Evolutionary conservation across 768 basidiomycete genomes (phyloP), one percentile per base, ranked within the genome.

Genomic region (Xerocomus brunneocitrinus): DNA sequence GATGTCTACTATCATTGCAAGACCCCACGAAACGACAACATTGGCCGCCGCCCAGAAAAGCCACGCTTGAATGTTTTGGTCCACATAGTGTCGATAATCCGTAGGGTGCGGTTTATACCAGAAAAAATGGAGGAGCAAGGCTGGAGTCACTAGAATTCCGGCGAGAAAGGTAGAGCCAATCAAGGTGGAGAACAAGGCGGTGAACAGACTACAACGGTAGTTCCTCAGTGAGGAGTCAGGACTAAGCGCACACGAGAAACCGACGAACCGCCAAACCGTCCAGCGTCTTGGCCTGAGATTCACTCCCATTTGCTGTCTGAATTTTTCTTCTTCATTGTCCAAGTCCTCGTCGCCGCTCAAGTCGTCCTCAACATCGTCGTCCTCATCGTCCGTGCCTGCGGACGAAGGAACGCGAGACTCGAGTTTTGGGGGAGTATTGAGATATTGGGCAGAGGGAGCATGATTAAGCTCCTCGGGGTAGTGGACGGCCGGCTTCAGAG

Each of bases 281-380:
- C 79, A 86, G 27, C 74, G 74, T 47, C 55, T 69, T 28, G 69
- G 55, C 41, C 68, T 73, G 60, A 77, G 74, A 12, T 72, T 62
- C 5, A 72, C 64, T 25, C 85, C 85, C 73, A 85, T 83, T 55
- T 77, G 70, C 53, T 82, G 70, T 64, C 78, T 79, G 47, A 83
- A 87, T 62, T 82, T 84, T 41, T 81, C 80, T 57, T 85, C 84
- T 62, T 86, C 77, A 55, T 89, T 83, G 0, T 76, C 79, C 16
- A 91, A 72, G 62, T 91, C 87, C 50, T 88, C 88, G 57, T 91
- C 89, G 16, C 75, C 84, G 36, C 83, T 84, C 88, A 88, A 89
- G 64, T 91, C 84, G 54, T 80, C 32, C 19, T 19, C 76, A 1
- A 77, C 70, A 0, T 77, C 76, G 10, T 79, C 79, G 22, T 85